These are phyloP conservation scores for Polysphondylium violaceum DNA, from an alignment of 78 protist genomes.

Conservation along the genomic window DNA sequence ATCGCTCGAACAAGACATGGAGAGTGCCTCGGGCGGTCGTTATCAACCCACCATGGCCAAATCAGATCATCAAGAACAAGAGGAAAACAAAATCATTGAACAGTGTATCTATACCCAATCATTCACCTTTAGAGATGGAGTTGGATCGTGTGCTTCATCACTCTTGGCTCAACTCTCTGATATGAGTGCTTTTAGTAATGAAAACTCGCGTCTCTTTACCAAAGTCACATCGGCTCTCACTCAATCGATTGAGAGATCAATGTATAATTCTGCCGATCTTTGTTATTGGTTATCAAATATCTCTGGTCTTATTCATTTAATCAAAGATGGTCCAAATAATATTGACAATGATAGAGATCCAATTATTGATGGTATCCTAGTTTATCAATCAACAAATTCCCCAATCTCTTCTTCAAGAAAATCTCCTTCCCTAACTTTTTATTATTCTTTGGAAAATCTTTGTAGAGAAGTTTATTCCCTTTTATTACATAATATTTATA, in stretches of 20 bases:
- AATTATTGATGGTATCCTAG: constrained; percentile 40
- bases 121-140: constrained; percentile 54
- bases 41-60: neutral
- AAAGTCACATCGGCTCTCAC: constrained; percentile 9
- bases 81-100: constrained; percentile 48
- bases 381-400: neutral
- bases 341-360: constrained; percentile 62
- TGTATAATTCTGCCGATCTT: constrained; percentile 48
- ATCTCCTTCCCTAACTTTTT: constrained; percentile 40
- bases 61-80: constrained; percentile 46
- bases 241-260: constrained; percentile 42
- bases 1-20: constrained; percentile 10
- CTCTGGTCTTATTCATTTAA: constrained; percentile 48
- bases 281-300: constrained; percentile 65
- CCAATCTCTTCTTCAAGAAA: constrained; percentile 12
- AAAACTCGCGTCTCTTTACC: constrained; percentile 37
- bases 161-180: constrained; percentile 14
- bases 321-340: constrained; percentile 75
- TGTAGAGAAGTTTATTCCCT: constrained; percentile 48
- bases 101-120: constrained; percentile 51
- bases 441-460: constrained; percentile 28
- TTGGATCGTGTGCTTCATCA: constrained; percentile 43
- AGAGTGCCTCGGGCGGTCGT: neutral
- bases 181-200: constrained; percentile 31
- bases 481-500: constrained; percentile 51